Evolutionary conservation across 768 basidiomycete genomes (phyloP), one percentile per base, ranked within the genome.

Genomic region (Mycena chlorophos): DNA sequence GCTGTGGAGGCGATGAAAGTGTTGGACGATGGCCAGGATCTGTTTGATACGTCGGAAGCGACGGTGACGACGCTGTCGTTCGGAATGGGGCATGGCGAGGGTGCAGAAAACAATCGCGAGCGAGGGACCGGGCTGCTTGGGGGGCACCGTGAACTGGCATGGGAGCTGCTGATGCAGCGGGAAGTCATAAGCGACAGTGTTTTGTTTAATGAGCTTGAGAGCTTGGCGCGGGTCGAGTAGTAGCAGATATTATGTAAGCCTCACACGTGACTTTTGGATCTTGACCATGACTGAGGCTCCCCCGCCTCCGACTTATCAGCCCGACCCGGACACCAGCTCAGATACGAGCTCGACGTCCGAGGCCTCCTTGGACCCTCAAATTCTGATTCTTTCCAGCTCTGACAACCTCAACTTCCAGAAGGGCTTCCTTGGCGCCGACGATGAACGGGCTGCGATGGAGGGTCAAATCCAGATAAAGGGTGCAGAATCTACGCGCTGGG

Each of bases 401-500:
- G 82, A 88, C 67, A 78, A 84, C 20, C 75, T 89, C 53, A 82
- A 85, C 68, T 95, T 94, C 65, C 93, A 94, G 73, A 88, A 86
- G 64, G 93, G 93, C 12, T 91, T 82, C 67, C 76, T 94, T 6
- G 93, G 93, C 49, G 89, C 87, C 22, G 89, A 91, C 53, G 89
- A 82, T 49, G 91, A 93, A 69, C 80, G 78, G 56, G 89, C 91
- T 14, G 87, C 89, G 8, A 82, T 94, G 51, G 91, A 93, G 66
- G 93, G 93, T 45, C 92, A 94, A 67, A 77, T 94, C 17, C 92
- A 94, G 68, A 75, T 94, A 62, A 94, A 94, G 71, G 87, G 83
- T 53, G 77, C 78, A 30, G 78, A 80, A 54, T 72, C 76, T 51
- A 75, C 74, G 51, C 78, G 73, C 60, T 89, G 87, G 84, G 70